Evolutionary conservation across 169 alveolate species (phyloP), one percentile per base, ranked within the genome.

Genomic region (Eimeria acervulina): DNA sequence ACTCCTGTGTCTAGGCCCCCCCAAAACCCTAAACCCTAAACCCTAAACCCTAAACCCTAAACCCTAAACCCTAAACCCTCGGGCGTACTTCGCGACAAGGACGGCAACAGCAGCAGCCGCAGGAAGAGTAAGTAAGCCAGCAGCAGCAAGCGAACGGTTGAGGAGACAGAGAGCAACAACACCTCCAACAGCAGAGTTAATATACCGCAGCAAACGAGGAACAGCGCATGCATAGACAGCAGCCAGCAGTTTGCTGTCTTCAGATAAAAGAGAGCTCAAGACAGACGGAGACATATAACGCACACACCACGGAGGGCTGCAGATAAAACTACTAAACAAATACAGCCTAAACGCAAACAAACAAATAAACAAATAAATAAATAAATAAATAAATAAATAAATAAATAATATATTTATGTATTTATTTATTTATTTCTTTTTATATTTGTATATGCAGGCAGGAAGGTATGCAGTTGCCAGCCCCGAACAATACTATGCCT

Each of bases 171-270:
- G 88, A 28, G 80, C 47, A 33, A 59, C 23, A 15, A 63, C 7
- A 68, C 95, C 95, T 12, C 95, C 95, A 21, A 70, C 31, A 4
- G 76, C 95, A 36, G 76, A 42, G 88, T 59, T 90, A 5, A 51
- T 17, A 83, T 90, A 90, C 23, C 95, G 68, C 13, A 90, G 95
- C 15, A 61, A 52, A n/a, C 52, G 51, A 26, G 95, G 88, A 31
- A 66, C 33, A 36, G 89, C 47, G 47, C 38, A 33, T 31, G 44
- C 7, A 23, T 70, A 36, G n/a, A 59, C 89, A 5, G 95, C 21
- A 51, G 66, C 95, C n/a, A 90, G 88, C 52, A 61, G 74, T 23
- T 51, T 68, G 51, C 88, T 44, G 76, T 90, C 95, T 28, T 38
- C 87, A 7, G 26, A 13, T 42, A 90, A 72, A 38, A 90, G 89